Conservation (phyloP, 257 asterid genomes). For the Salvia rosmarinus region DNA sequence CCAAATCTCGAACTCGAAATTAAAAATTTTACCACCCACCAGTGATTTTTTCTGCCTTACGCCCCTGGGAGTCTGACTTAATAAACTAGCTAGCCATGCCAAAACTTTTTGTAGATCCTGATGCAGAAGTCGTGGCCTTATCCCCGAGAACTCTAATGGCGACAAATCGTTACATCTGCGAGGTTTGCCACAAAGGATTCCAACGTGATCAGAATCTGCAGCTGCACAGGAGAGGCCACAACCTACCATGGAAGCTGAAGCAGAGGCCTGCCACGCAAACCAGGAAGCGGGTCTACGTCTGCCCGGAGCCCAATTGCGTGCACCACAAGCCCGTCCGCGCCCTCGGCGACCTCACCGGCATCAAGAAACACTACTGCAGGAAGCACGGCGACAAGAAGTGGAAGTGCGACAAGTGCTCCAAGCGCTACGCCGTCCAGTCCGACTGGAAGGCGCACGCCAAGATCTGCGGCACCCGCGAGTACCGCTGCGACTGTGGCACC, state of each 20-base stretch:
- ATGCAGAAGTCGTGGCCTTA: slow-evolving; percentile 68
- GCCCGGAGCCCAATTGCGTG: slow-evolving; percentile 63
- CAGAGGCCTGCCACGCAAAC: slow-evolving; percentile 51
- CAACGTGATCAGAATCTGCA: slow-evolving; percentile 75
- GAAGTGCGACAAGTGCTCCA: slow-evolving; percentile 67
- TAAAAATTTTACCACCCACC: too few species aligned
- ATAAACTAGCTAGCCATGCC: too few species aligned
- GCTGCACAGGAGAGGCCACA: slow-evolving; percentile 75
- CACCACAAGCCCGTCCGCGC: slow-evolving; percentile 67
- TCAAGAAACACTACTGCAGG: slow-evolving; percentile 68
- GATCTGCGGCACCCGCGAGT: slow-evolving; percentile 69
- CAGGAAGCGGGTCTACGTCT: slow-evolving; percentile 59
- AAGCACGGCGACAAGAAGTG: slow-evolving; percentile 76
- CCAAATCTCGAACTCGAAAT: too few species aligned
- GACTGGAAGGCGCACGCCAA: slow-evolving; percentile 76
- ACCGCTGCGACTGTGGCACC: slow-evolving; percentile 67
- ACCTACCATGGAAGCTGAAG: slow-evolving; percentile 75
- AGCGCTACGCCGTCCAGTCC: slow-evolving; percentile 70
- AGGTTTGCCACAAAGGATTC: slow-evolving; percentile 69
- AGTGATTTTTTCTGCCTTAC: too few species aligned
- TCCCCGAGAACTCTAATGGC: slow-evolving; percentile 65
- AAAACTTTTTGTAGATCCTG: slow-evolving; percentile 45
- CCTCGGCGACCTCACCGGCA: slow-evolving; percentile 68
- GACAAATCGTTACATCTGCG: slow-evolving; percentile 64
- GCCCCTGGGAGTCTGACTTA: too few species aligned